Conservation (phyloP, 352 stramenopile genomes). For the Pythium vanterpoolii region DNA sequence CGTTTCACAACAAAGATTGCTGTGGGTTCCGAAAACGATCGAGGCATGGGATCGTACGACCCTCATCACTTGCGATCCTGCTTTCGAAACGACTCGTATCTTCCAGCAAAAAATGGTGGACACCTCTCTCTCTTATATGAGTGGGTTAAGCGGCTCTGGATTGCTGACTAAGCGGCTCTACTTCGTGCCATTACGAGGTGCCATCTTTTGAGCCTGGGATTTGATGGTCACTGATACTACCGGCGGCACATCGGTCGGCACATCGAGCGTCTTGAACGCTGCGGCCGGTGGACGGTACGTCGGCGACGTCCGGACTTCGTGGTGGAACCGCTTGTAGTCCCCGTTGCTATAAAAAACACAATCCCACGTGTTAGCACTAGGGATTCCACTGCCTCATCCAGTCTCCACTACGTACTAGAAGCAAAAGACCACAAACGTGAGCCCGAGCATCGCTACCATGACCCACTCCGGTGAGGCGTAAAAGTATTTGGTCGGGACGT, state of each 20-base stretch:
- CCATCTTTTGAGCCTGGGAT: neutral
- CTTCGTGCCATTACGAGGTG: neutral
- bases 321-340: constrained; percentile 46
- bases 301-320: constrained; percentile 26
- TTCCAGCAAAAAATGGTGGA: neutral
- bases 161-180: neutral
- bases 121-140: neutral
- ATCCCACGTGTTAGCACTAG: no score
- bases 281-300: constrained; percentile 4
- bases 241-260: neutral
- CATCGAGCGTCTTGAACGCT: neutral
- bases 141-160: neutral
- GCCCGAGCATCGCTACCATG: constrained; percentile 37
- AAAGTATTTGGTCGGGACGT: constrained; percentile 35
- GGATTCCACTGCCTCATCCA: no score
- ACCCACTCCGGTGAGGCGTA: constrained; percentile 54
- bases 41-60: neutral
- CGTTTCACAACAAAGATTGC: neutral
- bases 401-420: constrained; percentile 45
- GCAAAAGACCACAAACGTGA: constrained; percentile 50
- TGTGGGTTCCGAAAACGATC: constrained; percentile 1
- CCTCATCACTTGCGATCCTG: no score
- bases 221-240: neutral
- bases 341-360: constrained; percentile 40
- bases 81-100: no score